Evolutionary conservation across 768 basidiomycete genomes (phyloP), one percentile per base, ranked within the genome.

Genomic region (Ephemerocybe angulata): DNA sequence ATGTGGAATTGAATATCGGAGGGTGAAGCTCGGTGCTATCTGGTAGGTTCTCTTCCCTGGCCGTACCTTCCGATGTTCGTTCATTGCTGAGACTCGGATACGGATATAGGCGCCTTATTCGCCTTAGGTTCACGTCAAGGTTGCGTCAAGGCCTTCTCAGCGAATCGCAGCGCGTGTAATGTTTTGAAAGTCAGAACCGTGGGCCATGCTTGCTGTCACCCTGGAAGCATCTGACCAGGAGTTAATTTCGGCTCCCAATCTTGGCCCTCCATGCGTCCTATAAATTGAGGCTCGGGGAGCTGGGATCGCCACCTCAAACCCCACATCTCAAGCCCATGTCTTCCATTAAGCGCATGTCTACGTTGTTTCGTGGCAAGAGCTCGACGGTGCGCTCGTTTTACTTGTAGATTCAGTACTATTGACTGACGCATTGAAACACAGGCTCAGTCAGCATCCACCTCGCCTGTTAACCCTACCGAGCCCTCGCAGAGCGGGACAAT

Each of bases 281-380:
- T 24, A 19, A 29, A 17, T 10, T 4, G 46, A 24, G 10, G 30
- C 15, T 24, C 30, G 25, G 25, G 30, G 17, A 10, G 25, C 27
- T 6, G 13, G 4, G 21, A 25, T 30, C 46, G 21, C 13, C 30
- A 24, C 17, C 37, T 12, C n/a, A 41, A 15, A 19, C 40, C 19
- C 15, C 24, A 17, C 37, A 41, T 10, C 42, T 25, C 24, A 21
- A 13, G n/a, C 13, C 42, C 4, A 48, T 17, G 24, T 17, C 27
- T 21, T 41, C 51, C 17, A 29, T 55, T 22, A 49, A 50, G 19
- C 47, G 54, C 24, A 55, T 55, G 54, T 55, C 54, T 33, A 55
- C 54, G 3, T 13, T 55, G 17, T 55, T 55, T 48, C 54, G 54
- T n/a, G n/a, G n/a, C 28, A 47, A 41, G 53, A 22, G 21, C n/a